Conservation (phyloP, 495 filamentous ascomycete species). For the Neurospora sp. region DNA sequence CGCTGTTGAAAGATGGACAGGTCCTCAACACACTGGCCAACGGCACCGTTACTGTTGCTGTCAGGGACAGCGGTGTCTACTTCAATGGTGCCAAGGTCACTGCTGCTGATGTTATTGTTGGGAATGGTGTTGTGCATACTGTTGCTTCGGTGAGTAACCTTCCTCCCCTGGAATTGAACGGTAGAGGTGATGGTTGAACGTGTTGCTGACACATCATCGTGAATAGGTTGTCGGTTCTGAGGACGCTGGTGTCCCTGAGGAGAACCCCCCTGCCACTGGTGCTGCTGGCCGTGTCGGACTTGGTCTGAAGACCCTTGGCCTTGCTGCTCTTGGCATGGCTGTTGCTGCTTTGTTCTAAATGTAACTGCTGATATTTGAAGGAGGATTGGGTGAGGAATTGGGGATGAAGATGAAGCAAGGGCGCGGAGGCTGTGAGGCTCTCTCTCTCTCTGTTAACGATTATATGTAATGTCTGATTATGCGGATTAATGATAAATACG, state of each 20-base stretch:
- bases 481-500: not conserved
- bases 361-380: not conserved
- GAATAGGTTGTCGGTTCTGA: not conserved
- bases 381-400: not conserved
- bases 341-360: not conserved
- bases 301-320: not conserved
- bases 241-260: not conserved
- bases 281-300: not conserved
- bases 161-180: not conserved
- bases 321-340: not conserved
- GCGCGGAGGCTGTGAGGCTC: not conserved
- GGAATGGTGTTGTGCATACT: constrained; percentile 30
- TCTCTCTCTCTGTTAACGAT: not conserved
- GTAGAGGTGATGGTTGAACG: not conserved
- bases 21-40: constrained; percentile 21
- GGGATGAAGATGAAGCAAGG: not conserved
- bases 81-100: constrained; percentile 29
- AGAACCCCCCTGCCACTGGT: not conserved
- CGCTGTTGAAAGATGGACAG: constrained; percentile 18
- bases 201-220: not conserved
- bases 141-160: constrained; percentile 22
- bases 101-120: constrained; percentile 18
- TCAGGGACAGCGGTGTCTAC: constrained; percentile 15
- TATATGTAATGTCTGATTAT: not conserved
- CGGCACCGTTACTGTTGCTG: constrained; percentile 18